Conservation (phyloP, 352 stramenopile genomes). For the Phytopythium ostracodes region DNA sequence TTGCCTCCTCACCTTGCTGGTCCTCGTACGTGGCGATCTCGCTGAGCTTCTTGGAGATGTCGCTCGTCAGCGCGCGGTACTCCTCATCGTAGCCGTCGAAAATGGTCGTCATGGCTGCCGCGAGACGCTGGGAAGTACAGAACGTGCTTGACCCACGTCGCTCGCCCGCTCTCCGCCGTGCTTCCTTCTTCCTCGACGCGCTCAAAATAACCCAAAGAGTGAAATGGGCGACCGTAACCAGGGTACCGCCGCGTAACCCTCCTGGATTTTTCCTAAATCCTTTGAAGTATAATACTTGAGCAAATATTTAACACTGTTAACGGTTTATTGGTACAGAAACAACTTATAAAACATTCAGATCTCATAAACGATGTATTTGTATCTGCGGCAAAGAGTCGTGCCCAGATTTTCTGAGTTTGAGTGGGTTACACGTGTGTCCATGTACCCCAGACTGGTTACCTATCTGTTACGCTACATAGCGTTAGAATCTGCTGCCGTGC, state of each 20-base stretch:
- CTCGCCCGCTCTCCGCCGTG: background rate
- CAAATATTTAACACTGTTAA: no score
- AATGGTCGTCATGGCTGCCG: conserved; percentile 76
- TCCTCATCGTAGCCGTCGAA: conserved; percentile 89
- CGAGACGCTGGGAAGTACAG: background rate
- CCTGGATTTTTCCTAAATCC: background rate
- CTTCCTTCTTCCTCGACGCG: background rate
- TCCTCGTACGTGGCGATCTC: conserved; percentile 85
- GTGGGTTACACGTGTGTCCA: no score
- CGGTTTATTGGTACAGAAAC: no score
- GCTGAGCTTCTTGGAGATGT: conserved; percentile 88
- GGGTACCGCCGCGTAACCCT: background rate
- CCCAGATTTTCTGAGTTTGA: no score
- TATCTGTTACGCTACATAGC: no score
- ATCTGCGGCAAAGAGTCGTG: no score
- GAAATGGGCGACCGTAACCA: background rate
- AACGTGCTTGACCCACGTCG: conserved; percentile 1
- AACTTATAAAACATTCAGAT: no score
- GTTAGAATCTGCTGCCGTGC: background rate
- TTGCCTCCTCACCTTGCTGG: conserved; percentile 64
- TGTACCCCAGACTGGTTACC: no score
- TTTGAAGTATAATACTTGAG: no score
- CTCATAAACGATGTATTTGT: no score
- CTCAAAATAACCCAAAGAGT: background rate
- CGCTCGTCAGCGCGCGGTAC: conserved; percentile 76